A percentile compares a stretch with the other conserved stretches of the same genome.
Evolutionary conservation across 768 basidiomycete species (phyloP).

Genomic region (Inosperma sp.): DNA sequence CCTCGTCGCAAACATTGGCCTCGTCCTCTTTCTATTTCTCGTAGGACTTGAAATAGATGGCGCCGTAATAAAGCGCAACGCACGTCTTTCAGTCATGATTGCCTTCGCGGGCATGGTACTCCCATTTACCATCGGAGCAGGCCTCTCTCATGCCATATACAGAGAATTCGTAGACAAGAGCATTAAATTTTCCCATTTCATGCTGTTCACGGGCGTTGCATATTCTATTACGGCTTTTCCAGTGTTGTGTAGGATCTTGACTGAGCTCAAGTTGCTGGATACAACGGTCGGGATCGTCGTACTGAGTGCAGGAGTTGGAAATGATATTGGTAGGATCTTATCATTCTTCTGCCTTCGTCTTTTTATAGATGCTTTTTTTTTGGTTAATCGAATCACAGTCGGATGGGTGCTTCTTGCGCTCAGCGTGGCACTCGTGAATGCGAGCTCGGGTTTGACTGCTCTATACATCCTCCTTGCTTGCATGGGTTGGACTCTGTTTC

Average conservation of each 20-base stretch:
- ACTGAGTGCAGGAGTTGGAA: conserved; percentile 87
- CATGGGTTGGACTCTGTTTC: conserved; percentile 74
- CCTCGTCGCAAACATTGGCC: conserved; percentile 84
- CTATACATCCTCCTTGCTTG: conserved; percentile 80
- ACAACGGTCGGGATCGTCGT: conserved; percentile 92
- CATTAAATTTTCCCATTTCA: conserved; percentile 80
- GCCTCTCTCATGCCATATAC: conserved; percentile 62
- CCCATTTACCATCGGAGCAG: conserved; percentile 84
- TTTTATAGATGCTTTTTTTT: neutral
- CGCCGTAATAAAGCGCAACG: conserved; percentile 72
- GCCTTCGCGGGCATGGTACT: conserved; percentile 80
- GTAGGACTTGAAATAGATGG: conserved; percentile 91
- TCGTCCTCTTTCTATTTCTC: conserved; percentile 86
- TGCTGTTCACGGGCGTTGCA: conserved; percentile 91
- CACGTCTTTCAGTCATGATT: conserved; percentile 59
- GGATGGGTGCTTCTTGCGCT: conserved; percentile 89
- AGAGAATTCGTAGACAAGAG: conserved; percentile 61
- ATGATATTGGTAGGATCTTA: conserved; percentile 54
- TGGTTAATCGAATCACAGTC: too few species aligned
- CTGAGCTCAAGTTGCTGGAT: conserved; percentile 86
- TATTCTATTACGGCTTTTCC: conserved; percentile 88
- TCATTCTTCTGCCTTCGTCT: conserved; percentile 4
- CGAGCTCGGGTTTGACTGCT: conserved; percentile 75
- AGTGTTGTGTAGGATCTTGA: conserved; percentile 81
- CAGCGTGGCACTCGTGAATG: conserved; percentile 89